phyloP scores from a whole-genome alignment of 768 basidiomycete genomes.

The Chalciporus piperatus region DNA sequence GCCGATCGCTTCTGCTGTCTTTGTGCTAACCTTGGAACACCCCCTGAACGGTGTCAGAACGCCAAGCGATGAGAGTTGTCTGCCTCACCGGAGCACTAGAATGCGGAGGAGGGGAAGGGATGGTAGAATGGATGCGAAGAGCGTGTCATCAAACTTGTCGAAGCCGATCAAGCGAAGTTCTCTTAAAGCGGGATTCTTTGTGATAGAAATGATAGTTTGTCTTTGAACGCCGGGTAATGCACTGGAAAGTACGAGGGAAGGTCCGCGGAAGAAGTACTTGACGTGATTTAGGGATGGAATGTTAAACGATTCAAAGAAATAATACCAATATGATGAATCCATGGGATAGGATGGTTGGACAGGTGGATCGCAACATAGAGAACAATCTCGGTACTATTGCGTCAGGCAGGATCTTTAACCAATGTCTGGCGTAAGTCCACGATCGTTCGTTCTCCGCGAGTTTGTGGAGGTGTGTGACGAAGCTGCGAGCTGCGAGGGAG shows the following conservation, averaged over 20 bases:
- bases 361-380: conserved; percentile 44
- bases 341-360: conserved; percentile 51
- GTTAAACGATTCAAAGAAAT: background rate
- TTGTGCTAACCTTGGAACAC: conserved; percentile 53
- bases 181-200: conserved; percentile 31
- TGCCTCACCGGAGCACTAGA: conserved; percentile 53
- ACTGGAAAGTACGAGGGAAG: conserved; percentile 43
- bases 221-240: conserved; percentile 52
- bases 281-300: background rate
- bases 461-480: conserved; percentile 42
- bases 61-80: conserved; percentile 3
- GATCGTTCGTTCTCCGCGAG: conserved; percentile 37
- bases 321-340: conserved; percentile 56
- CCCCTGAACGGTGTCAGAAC: conserved; percentile 41
- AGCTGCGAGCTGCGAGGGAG: conserved; percentile 48
- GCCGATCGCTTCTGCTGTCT: conserved; percentile 45
- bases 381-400: conserved; percentile 49
- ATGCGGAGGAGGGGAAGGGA: conserved; percentile 43
- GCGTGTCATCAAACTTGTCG: conserved; percentile 47
- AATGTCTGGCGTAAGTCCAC: conserved; percentile 41
- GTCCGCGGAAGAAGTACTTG: conserved; percentile 60
- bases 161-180: conserved; percentile 53
- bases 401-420: conserved; percentile 53
- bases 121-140: conserved; percentile 49
- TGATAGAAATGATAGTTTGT: conserved; percentile 47